Conservation (phyloP, 2,329 filamentous ascomycete genomes). For the Claviceps digitariae region DNA sequence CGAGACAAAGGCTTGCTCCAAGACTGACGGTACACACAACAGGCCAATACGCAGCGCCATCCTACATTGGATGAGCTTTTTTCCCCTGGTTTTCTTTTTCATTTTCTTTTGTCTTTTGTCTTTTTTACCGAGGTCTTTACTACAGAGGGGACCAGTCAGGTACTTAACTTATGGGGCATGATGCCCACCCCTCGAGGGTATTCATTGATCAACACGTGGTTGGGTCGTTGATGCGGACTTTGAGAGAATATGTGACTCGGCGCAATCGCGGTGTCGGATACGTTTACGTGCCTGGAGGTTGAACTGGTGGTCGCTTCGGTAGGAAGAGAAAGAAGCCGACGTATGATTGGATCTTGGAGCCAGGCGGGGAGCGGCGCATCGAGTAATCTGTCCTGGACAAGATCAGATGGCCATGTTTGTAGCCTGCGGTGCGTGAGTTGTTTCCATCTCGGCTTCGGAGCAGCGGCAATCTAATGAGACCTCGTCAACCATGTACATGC, state of each 20-base stretch:
- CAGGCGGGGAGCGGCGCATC: constrained; percentile 61
- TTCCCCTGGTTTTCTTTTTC: constrained; percentile 1
- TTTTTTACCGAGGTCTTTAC: too few relatives aligned
- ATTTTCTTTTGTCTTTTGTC: too few relatives aligned
- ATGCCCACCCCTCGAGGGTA: constrained; percentile 84
- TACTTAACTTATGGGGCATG: constrained; percentile 69
- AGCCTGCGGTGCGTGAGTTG: constrained; percentile 77
- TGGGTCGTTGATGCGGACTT: constrained; percentile 65
- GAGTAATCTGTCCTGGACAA: constrained; percentile 66
- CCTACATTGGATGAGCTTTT: constrained; percentile 31
- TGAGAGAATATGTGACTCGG: constrained; percentile 35
- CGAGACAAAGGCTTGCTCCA: constrained; percentile 62
- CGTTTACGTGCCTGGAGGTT: not conserved
- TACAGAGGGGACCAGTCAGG: constrained; percentile 9
- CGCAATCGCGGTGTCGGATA: not conserved
- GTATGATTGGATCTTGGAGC: constrained; percentile 57
- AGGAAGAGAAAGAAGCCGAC: constrained; percentile 41
- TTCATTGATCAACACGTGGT: constrained; percentile 90
- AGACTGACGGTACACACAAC: constrained; percentile 87
- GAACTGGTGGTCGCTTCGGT: constrained; percentile 14
- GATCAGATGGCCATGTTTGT: constrained; percentile 77
- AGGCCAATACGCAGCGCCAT: constrained; percentile 74
- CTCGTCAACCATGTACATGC: not conserved
- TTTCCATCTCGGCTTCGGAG: constrained; percentile 71
- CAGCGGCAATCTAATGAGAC: constrained; percentile 38